Conservation (phyloP, 2,329 filamentous ascomycete species). For the Fusarium hainanense region DNA sequence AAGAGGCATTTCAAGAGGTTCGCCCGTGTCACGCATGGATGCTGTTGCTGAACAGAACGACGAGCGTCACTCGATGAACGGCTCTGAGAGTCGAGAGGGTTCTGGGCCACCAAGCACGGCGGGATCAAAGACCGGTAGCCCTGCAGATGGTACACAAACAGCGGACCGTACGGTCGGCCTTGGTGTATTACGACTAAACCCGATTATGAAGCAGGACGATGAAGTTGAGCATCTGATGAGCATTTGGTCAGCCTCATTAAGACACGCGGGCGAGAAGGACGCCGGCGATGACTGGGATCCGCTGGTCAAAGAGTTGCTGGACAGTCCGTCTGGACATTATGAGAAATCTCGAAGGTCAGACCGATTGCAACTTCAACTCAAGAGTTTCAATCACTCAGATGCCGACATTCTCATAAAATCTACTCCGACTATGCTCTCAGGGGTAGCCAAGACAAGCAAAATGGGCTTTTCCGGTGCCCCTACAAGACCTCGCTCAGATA, state of each 20-base stretch:
- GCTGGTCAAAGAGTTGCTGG: slow-evolving; percentile 77
- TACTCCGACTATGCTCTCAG: slow-evolving; percentile 87
- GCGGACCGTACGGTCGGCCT: slow-evolving; percentile 75
- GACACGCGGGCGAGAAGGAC: slow-evolving; percentile 65
- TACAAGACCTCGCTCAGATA: slow-evolving; percentile 88
- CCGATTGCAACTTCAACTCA: slow-evolving; percentile 81
- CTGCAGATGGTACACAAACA: slow-evolving; percentile 43
- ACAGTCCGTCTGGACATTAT: slow-evolving; percentile 78
- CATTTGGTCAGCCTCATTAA: slow-evolving; percentile 76
- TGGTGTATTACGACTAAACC: slow-evolving; percentile 80
- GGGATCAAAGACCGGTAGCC: slow-evolving; percentile 56
- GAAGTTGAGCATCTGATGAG: slow-evolving; percentile 80
- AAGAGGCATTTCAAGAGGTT: slow-evolving; percentile 65
- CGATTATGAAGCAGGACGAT: slow-evolving; percentile 75
- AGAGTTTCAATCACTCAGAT: slow-evolving; percentile 80
- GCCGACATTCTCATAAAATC: slow-evolving; percentile 83
- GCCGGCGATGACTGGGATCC: slow-evolving; percentile 77
- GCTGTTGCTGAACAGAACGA: slow-evolving; percentile 66
- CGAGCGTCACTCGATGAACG: slow-evolving; percentile 51
- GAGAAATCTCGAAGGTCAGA: slow-evolving; percentile 79
- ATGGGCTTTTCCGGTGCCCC: slow-evolving; percentile 95
- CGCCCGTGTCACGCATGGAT: slow-evolving; percentile 62
- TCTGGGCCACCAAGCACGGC: slow-evolving; percentile 64
- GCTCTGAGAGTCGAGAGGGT: slow-evolving; percentile 59
- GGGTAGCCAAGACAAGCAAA: slow-evolving; percentile 82